These are phyloP conservation scores for Lactifluus pinguis DNA, from an alignment of 768 basidiomycete genomes.

Conservation along the genomic window DNA sequence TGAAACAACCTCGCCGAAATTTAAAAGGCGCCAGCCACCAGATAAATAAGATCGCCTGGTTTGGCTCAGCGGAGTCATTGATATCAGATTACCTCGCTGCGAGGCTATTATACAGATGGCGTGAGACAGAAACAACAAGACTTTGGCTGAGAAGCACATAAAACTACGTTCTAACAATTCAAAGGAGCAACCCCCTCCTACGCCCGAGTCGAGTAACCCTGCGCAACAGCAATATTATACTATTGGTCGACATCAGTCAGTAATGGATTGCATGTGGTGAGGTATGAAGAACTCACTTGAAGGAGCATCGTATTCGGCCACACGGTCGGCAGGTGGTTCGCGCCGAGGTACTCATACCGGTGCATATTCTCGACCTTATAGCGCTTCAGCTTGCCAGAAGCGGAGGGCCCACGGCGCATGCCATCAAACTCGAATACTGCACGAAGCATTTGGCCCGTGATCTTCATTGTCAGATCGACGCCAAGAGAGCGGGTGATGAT, in stretches of 20 bases:
- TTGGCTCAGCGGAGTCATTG: too few relatives aligned
- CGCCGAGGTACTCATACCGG: conserved; percentile 47
- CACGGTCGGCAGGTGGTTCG: conserved; percentile 38
- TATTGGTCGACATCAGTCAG: not conserved
- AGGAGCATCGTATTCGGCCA: conserved; percentile 65
- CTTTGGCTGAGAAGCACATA: not conserved
- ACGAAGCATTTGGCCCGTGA: conserved; percentile 53
- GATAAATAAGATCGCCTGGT: too few relatives aligned
- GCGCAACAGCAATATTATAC: not conserved
- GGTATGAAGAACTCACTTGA: conserved; percentile 32
- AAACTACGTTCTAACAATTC: not conserved
- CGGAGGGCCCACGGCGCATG: conserved; percentile 56
- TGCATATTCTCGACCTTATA: conserved; percentile 43
- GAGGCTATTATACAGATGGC: not conserved
- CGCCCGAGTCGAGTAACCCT: not conserved
- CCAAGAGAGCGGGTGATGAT: conserved; percentile 40
- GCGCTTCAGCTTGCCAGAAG: conserved; percentile 53
- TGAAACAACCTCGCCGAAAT: too few relatives aligned
- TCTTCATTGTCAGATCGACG: conserved; percentile 48
- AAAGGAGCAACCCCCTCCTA: not conserved
- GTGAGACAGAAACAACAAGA: too few relatives aligned
- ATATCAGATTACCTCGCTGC: not conserved
- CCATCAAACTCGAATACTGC: conserved; percentile 51
- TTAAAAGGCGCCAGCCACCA: too few relatives aligned
- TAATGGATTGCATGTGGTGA: not conserved